Evolutionary conservation across 805 yeast genomes (phyloP).

Genomic region (Candida tallmaniae): DNA sequence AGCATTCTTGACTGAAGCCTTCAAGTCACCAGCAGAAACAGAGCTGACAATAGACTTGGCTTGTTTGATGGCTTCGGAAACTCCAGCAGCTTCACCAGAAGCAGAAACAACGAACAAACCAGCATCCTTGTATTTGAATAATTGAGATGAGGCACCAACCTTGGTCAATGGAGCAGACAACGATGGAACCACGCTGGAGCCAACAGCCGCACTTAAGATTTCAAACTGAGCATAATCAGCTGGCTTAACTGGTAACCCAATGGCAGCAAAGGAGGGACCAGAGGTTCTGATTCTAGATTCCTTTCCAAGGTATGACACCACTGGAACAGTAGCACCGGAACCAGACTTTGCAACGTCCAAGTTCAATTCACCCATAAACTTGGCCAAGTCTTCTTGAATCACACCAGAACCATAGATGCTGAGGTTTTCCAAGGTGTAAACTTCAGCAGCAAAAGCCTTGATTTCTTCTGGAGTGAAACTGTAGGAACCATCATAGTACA

Average conservation of each 20-base stretch:
- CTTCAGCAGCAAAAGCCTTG: slow-evolving; percentile 58
- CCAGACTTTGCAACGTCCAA: slow-evolving; percentile 64
- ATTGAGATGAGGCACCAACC: slow-evolving; percentile 47
- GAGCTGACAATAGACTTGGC: slow-evolving; percentile 42
- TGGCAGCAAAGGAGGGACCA: slow-evolving; percentile 67
- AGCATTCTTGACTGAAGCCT: slow-evolving; percentile 44
- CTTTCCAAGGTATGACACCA: slow-evolving; percentile 55
- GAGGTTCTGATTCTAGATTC: slow-evolving; percentile 61
- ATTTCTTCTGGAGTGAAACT: slow-evolving; percentile 58
- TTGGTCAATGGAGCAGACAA: slow-evolving; percentile 47
- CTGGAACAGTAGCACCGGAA: slow-evolving; percentile 34
- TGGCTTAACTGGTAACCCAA: slow-evolving; percentile 74
- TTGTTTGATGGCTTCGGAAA: slow-evolving; percentile 56
- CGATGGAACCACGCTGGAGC: slow-evolving; percentile 54
- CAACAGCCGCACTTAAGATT: slow-evolving; percentile 66
- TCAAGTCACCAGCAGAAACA: slow-evolving; percentile 47
- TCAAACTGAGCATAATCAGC: slow-evolving; percentile 63
- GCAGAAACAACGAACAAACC: slow-evolving; percentile 74
- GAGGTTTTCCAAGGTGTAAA: slow-evolving; percentile 67
- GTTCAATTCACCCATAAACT: slow-evolving; percentile 62
- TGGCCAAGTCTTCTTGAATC: slow-evolving; percentile 60
- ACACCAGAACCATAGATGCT: slow-evolving; percentile 73
- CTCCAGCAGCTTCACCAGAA: slow-evolving; percentile 51
- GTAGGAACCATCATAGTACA: slow-evolving; percentile 64
- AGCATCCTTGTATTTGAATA: slow-evolving; percentile 69